These are phyloP conservation scores for Clarireedia sp. DNA, from an alignment of 2,329 filamentous ascomycete genomes.

Conservation along the genomic window DNA sequence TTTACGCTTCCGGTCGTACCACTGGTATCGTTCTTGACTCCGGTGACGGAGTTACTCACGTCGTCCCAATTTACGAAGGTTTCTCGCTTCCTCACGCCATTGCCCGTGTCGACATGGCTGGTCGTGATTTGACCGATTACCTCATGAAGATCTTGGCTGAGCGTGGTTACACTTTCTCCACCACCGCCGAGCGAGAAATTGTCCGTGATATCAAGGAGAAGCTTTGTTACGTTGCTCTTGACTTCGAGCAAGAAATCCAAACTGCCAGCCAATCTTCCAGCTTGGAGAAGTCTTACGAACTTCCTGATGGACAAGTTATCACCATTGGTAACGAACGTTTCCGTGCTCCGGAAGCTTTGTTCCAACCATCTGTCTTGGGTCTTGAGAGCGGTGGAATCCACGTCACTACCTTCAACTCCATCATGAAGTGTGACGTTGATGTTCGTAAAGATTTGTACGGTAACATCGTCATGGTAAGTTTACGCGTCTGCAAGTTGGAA, in stretches of 20 bases:
- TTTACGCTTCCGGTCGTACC: constrained; percentile 99
- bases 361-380: constrained; percentile 97
- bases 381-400: constrained; percentile 98
- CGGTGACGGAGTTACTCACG: constrained; percentile 99
- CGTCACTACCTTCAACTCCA: constrained; percentile 99
- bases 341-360: constrained; percentile 98
- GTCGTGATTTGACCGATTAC: constrained; percentile 99
- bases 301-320: constrained; percentile 98
- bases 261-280: constrained; percentile 97
- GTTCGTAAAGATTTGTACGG: constrained; percentile 99
- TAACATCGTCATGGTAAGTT: constrained; percentile 99
- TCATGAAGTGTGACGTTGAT: constrained; percentile 99
- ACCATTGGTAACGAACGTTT: constrained; percentile 99
- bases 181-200: constrained; percentile 99
- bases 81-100: constrained; percentile 99
- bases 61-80: constrained; percentile 99
- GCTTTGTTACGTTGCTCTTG: constrained; percentile 99
- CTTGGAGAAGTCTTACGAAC: constrained; percentile 99
- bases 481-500: constrained; percentile 1
- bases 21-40: constrained; percentile 99
- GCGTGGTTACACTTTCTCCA: constrained; percentile 99
- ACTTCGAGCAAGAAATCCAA: constrained; percentile 99
- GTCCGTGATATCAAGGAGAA: constrained; percentile 99
- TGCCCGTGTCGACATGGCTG: constrained; percentile 99
- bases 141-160: constrained; percentile 99